phyloP scores from a whole-genome alignment of 345 rosid species.

The Gossypium stocksii region DNA sequence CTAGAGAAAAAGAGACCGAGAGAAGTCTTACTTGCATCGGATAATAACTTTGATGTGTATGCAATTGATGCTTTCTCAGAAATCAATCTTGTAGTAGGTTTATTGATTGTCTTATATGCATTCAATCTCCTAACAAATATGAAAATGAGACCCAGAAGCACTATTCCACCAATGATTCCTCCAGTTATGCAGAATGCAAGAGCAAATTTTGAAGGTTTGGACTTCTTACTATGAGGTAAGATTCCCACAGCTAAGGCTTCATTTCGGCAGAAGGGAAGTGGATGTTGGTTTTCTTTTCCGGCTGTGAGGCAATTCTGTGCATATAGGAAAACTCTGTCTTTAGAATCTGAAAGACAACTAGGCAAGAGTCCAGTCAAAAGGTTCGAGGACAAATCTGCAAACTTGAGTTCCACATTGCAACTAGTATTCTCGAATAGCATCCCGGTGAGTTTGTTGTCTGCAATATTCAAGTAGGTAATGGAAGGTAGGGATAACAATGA shows the following conservation, averaged over 20 bases:
- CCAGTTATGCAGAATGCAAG: conserved; percentile 53
- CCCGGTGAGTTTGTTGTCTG: conserved; percentile 80
- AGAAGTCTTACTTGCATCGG: conserved; percentile 77
- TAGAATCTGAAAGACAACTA: conserved; percentile 47
- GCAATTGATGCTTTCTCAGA: conserved; percentile 61
- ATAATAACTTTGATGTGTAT: conserved; percentile 75
- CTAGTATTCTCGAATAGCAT: conserved; percentile 63
- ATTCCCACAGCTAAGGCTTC: conserved; percentile 94
- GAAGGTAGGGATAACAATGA: conserved; percentile 64
- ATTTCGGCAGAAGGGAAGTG: conserved; percentile 63
- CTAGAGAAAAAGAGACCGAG: background rate
- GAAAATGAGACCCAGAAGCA: conserved; percentile 45
- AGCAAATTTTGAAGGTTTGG: conserved; percentile 30
- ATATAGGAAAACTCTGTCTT: conserved; percentile 42
- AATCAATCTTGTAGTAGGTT: conserved; percentile 57
- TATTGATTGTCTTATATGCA: conserved; percentile 27
- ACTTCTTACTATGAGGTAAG: conserved; percentile 47
- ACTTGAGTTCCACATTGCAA: conserved; percentile 51
- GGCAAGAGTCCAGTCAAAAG: conserved; percentile 79
- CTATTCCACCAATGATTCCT: conserved; percentile 52
- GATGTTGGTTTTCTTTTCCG: conserved; percentile 53
- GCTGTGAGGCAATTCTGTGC: conserved; percentile 61
- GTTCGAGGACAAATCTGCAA: conserved; percentile 76
- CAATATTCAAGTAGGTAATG: conserved; percentile 53
- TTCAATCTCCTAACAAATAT: conserved; percentile 37